A percentile compares a stretch with the other conserved stretches of the same genome.
phyloP scores from a whole-genome alignment of 2,329 filamentous ascomycete species.

The Endothia cerciana region DNA sequence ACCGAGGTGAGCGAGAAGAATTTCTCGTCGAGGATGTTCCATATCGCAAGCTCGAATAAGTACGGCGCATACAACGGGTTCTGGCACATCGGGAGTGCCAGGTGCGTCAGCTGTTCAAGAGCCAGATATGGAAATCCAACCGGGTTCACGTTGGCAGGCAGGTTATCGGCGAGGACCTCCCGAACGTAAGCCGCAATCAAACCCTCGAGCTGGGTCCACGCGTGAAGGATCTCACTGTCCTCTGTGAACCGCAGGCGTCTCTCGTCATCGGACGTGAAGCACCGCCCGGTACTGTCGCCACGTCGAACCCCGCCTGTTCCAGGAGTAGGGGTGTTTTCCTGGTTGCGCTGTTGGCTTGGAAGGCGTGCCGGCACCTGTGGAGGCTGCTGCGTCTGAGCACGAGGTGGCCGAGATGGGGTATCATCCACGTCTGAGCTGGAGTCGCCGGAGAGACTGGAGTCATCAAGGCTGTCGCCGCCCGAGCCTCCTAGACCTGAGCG shows the following conservation, averaged over 20 bases:
- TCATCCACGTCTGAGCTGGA: not conserved
- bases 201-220: conserved; percentile 3
- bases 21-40: conserved; percentile 9
- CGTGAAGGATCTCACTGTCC: not conserved
- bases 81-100: not conserved
- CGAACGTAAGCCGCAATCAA: conserved; percentile 4
- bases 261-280: not conserved
- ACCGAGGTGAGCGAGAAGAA: conserved; percentile 6
- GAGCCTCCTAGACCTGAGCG: not conserved
- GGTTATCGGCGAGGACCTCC: not conserved
- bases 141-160: not conserved
- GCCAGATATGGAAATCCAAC: not conserved
- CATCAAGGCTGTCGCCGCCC: not conserved
- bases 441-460: not conserved
- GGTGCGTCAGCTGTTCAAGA: not conserved
- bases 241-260: not conserved
- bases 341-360: not conserved
- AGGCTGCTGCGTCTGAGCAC: not conserved
- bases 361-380: not conserved
- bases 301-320: too few species aligned
- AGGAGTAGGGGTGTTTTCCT: too few species aligned
- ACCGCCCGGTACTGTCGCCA: not conserved
- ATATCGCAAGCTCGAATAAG: conserved; percentile 13
- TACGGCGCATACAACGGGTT: conserved; percentile 6
- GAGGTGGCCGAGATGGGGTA: not conserved